These are phyloP conservation scores for Ustilago esculenta DNA, from an alignment of 1,284 basidiomycete genomes.

Conservation along the genomic window DNA sequence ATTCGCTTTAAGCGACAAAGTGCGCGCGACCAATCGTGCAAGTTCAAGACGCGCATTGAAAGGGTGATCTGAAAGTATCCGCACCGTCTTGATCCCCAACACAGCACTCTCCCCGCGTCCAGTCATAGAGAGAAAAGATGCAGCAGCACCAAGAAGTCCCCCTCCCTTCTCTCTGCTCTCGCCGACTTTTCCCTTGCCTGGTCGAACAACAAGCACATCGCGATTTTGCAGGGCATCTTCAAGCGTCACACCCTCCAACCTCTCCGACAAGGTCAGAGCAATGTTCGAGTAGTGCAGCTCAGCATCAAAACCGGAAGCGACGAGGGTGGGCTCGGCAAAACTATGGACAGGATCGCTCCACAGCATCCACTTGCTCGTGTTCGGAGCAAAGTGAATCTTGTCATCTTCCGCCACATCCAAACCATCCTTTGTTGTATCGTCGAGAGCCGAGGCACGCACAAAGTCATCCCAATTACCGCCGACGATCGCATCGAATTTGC, in stretches of 20 bases:
- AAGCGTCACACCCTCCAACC: slow-evolving; percentile 32
- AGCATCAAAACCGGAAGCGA: slow-evolving; percentile 44
- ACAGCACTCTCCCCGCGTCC: not conserved
- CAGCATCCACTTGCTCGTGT: slow-evolving; percentile 67
- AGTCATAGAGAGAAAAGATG: slow-evolving; percentile 9
- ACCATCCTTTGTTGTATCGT: slow-evolving; percentile 42
- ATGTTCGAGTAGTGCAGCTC: slow-evolving; percentile 40
- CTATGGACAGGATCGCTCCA: slow-evolving; percentile 63
- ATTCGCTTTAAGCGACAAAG: slow-evolving; percentile 48
- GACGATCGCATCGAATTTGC: slow-evolving; percentile 60
- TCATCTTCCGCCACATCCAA: slow-evolving; percentile 43
- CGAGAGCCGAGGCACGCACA: slow-evolving; percentile 65
- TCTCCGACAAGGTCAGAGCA: slow-evolving; percentile 14
- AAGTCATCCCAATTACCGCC: slow-evolving; percentile 67
- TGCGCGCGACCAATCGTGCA: slow-evolving; percentile 40
- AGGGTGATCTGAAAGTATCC: slow-evolving; percentile 47
- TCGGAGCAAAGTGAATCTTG: slow-evolving; percentile 64
- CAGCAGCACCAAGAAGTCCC: slow-evolving; percentile 17
- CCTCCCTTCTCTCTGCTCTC: not conserved
- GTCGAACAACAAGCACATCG: slow-evolving; percentile 8
- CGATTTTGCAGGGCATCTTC: slow-evolving; percentile 10
- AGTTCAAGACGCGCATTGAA: slow-evolving; percentile 54
- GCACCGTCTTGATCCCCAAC: slow-evolving; percentile 5
- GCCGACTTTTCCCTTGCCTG: not conserved
- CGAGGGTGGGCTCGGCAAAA: slow-evolving; percentile 51